These are phyloP conservation scores for Colletotrichum tofieldiae DNA, from an alignment of 2,329 filamentous ascomycete genomes.

Conservation along the genomic window DNA sequence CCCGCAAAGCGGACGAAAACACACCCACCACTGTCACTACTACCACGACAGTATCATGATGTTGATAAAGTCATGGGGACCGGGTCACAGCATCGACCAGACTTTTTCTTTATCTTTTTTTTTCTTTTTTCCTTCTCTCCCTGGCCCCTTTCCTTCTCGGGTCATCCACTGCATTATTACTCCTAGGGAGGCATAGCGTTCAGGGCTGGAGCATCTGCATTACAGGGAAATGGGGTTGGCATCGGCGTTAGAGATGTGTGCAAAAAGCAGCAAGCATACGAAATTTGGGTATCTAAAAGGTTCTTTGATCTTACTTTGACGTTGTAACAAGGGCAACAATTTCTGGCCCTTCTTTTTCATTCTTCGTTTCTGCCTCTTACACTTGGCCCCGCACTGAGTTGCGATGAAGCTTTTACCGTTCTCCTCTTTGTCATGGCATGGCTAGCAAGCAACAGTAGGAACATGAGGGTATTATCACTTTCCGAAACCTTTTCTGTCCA, in stretches of 20 bases:
- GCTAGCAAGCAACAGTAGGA: constrained; percentile 41
- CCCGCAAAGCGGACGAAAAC: constrained; percentile 30
- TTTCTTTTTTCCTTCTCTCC: background rate
- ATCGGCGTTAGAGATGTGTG: constrained; percentile 36
- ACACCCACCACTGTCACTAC: constrained; percentile 20
- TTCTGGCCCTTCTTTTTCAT: constrained; percentile 4
- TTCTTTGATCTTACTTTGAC: constrained; percentile 5
- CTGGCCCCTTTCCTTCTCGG: background rate
- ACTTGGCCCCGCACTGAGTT: constrained; percentile 13
- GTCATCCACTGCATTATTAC: constrained; percentile 34
- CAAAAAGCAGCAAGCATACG: constrained; percentile 33
- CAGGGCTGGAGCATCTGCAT: constrained; percentile 37
- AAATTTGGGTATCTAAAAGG: constrained; percentile 27
- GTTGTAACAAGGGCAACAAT: background rate
- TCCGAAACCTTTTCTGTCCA: constrained; percentile 1
- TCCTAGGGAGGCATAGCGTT: constrained; percentile 36
- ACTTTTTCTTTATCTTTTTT: background rate
- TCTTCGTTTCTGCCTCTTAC: constrained; percentile 7
- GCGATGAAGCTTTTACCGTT: constrained; percentile 16
- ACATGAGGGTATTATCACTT: constrained; percentile 39
- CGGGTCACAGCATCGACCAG: background rate
- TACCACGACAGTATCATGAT: constrained; percentile 22
- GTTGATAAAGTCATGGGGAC: background rate
- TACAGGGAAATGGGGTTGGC: constrained; percentile 22
- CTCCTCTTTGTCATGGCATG: constrained; percentile 35